Conservation (phyloP, 495 filamentous ascomycete species). For the Daldinia childiae region DNA sequence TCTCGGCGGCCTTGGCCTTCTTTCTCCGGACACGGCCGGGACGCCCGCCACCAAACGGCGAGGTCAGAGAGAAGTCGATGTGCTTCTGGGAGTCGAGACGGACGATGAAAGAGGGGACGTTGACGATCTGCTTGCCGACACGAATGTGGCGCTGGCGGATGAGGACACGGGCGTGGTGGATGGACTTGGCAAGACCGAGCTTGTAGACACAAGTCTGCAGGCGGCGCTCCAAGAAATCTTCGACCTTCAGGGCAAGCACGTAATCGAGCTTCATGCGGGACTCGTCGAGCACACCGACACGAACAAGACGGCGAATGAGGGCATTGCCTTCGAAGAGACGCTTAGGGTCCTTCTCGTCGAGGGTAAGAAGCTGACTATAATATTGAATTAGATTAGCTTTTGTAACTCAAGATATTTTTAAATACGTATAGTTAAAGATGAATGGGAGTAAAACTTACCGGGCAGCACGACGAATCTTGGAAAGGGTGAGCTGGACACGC, state of each 20-base stretch:
- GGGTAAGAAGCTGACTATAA: conserved; percentile 94
- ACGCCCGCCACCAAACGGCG: conserved; percentile 96
- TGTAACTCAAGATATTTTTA: neutral
- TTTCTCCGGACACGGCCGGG: conserved; percentile 96
- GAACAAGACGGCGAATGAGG: conserved; percentile 99
- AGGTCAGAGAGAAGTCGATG: conserved; percentile 98
- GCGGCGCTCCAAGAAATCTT: conserved; percentile 99
- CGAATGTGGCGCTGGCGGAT: conserved; percentile 99
- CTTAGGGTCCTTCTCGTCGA: conserved; percentile 99
- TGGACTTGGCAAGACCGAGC: conserved; percentile 98
- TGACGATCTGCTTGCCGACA: conserved; percentile 99
- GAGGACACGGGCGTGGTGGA: conserved; percentile 99
- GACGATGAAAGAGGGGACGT: conserved; percentile 98
- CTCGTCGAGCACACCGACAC: conserved; percentile 99
- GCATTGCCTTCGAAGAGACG: conserved; percentile 99
- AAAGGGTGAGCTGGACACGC: conserved; percentile 98
- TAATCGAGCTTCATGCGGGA: conserved; percentile 99
- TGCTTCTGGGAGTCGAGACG: conserved; percentile 99
- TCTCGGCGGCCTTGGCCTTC: conserved; percentile 96
- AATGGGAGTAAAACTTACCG: conserved; percentile 69
- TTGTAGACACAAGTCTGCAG: conserved; percentile 99
- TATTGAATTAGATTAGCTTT: conserved; percentile 23
- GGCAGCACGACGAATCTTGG: conserved; percentile 99
- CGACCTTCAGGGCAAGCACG: conserved; percentile 96
- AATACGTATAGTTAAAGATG: neutral